A percentile compares a stretch with the other conserved stretches of the same genome.
phyloP scores from a whole-genome alignment of 2,329 filamentous ascomycete genomes.

The Iodosphaeria phyllophila region DNA sequence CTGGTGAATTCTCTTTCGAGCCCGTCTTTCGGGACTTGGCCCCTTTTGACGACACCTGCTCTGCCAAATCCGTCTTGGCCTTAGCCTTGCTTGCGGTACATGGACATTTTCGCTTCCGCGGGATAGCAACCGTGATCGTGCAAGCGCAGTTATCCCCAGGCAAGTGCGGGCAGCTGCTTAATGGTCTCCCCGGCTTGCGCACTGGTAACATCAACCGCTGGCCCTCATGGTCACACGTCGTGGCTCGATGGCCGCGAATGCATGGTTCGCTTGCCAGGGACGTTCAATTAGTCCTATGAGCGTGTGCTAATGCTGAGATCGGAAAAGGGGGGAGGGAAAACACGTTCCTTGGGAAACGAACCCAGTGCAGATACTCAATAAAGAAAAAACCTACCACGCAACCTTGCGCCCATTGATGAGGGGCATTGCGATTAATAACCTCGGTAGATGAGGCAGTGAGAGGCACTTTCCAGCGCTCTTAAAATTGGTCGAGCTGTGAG shows the following conservation, averaged over 20 bases:
- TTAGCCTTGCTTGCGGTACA: slow-evolving; percentile 1
- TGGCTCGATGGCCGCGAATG: slow-evolving; percentile 3
- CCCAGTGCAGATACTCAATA: slow-evolving; percentile 1
- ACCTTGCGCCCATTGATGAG: slow-evolving; percentile 3
- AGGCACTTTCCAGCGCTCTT: too few relatives aligned
- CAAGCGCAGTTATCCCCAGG: slow-evolving; percentile 1
- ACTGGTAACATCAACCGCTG: slow-evolving; percentile 3
- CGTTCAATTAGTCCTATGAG: neutral
- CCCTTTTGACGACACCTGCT: too few relatives aligned
- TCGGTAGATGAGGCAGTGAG: too few relatives aligned
- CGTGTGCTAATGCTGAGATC: neutral
- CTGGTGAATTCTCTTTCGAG: too few relatives aligned
- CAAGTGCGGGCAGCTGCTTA: slow-evolving; percentile 2
- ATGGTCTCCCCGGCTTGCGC: slow-evolving; percentile 2
- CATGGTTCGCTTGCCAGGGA: slow-evolving; percentile 2
- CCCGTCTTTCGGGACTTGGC: too few relatives aligned
- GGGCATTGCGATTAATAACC: too few relatives aligned
- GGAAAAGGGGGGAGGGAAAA: slow-evolving; percentile 1
- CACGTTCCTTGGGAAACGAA: neutral
- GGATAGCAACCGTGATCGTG: slow-evolving; percentile 2
- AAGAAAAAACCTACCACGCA: slow-evolving; percentile 2
- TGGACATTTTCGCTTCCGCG: slow-evolving; percentile 2
- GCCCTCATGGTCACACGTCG: slow-evolving; percentile 2
- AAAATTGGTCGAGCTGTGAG: too few relatives aligned
- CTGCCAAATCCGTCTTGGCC: neutral